phyloP scores from a whole-genome alignment of 495 filamentous ascomycete genomes.

The Penicillium lividum region DNA sequence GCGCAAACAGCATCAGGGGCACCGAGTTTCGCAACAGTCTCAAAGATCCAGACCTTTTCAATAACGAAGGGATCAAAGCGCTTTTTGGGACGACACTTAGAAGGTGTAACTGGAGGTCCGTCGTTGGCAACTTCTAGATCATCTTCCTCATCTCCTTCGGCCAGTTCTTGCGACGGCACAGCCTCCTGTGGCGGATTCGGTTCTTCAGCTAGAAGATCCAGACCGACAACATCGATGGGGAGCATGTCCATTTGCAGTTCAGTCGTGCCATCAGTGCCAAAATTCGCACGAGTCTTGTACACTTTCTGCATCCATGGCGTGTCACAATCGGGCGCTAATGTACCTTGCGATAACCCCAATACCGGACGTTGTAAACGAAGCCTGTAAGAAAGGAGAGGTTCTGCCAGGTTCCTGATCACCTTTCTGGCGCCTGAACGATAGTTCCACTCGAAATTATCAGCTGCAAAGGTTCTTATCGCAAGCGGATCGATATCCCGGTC shows the following conservation, averaged over 20 bases:
- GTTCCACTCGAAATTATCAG: conserved; percentile 84
- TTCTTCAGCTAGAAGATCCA: conserved; percentile 71
- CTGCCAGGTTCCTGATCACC: conserved; percentile 78
- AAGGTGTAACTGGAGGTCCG: conserved; percentile 22
- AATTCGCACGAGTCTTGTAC: conserved; percentile 65
- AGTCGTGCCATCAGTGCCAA: conserved; percentile 68
- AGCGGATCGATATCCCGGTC: conserved; percentile 64
- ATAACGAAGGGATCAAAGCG: conserved; percentile 64
- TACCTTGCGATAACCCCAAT: conserved; percentile 20
- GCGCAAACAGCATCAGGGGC: conserved; percentile 71
- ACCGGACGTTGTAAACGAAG: conserved; percentile 48
- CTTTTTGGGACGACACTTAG: conserved; percentile 54
- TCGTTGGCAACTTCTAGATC: conserved; percentile 43
- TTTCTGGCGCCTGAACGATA: conserved; percentile 77
- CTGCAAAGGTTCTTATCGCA: conserved; percentile 69
- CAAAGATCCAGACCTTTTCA: conserved; percentile 76
- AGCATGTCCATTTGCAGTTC: conserved; percentile 79
- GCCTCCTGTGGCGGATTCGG: conserved; percentile 54
- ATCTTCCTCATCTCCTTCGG: conserved; percentile 45
- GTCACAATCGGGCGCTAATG: conserved; percentile 33
- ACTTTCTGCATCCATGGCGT: conserved; percentile 55
- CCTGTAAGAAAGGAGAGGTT: conserved; percentile 68
- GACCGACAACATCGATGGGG: conserved; percentile 71
- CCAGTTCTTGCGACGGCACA: conserved; percentile 36
- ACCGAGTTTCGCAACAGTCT: conserved; percentile 67